Base-by-base conservation (phyloP, 306 rosid genomes). In the Vigna reflexopilosa region DNA sequence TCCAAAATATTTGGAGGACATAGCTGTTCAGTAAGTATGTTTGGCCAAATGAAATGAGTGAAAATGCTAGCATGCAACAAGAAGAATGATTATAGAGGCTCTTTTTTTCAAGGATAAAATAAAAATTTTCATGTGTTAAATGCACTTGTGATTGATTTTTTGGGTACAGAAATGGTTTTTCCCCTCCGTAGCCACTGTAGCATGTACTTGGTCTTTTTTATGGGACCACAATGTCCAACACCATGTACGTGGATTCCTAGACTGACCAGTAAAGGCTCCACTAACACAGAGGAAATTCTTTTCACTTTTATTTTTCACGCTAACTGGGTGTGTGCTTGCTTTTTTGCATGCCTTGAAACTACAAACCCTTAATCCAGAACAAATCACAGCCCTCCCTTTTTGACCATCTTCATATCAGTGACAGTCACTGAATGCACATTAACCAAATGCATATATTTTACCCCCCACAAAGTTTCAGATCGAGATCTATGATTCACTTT, bases 261-360 rank as follows among this genome's bases (percentile, higher is more conserved):
- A 83, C 48, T 64, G 78, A 83, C 38, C 49, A 80, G 75, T 28
- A 91, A 84, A 85, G 85, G 83, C 83, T 87, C 90, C 89, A 84
- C 90, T 75, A 83, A 80, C 84, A 62, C 75, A 83, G 68, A 83
- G 85, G 81, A 86, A 76, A 77, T 83, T 80, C 84, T 57, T 82
- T 87, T 88, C 84, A 58, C 85, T 77, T 79, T 77, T 71, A 26
- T 74, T 24, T 77, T 56, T 20, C 86, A 71, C 61, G 76, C 85
- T 45, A 76, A 74, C 62, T 78, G 70, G n/a, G n/a, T 59, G 66
- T 59, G 65, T 58, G 79, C 5, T 45, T 67, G 75, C 85, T 80
- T 85, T 80, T 85, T 83, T 79, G 57, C 91, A 89, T 89, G 88
- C 84, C 88, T 91, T 85, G 89, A 90, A 83, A 69, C 74, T 76